These are phyloP conservation scores for Fomitopsis pulvina DNA, from an alignment of 768 basidiomycete genomes.

Conservation along the genomic window DNA sequence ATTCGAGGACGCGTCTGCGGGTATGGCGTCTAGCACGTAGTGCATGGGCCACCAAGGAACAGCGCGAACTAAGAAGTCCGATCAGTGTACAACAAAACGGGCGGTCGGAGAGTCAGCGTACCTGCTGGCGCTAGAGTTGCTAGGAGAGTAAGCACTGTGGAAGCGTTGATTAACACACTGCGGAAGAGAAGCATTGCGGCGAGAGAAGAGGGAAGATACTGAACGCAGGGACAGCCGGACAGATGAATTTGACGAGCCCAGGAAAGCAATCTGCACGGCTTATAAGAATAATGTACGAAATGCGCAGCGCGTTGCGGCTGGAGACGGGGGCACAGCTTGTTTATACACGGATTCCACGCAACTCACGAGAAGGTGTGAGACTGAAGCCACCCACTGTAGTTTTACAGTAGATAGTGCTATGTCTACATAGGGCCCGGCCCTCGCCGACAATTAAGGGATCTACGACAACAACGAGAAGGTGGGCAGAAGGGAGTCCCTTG, in stretches of 20 bases:
- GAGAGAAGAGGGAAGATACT: neutral
- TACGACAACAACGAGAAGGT: too few relatives aligned
- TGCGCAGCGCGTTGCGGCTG: constrained; percentile 1
- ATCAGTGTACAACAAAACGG: neutral
- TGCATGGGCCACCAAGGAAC: constrained; percentile 5
- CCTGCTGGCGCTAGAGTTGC: neutral
- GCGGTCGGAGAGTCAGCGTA: neutral
- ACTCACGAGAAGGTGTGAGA: neutral
- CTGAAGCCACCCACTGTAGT: too few relatives aligned
- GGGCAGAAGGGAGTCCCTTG: neutral
- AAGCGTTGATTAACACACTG: neutral
- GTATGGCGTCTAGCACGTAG: neutral
- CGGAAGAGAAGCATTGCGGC: constrained; percentile 1
- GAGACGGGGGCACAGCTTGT: neutral
- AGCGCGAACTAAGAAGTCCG: neutral
- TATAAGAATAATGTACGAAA: neutral
- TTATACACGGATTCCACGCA: neutral
- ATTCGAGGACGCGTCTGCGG: neutral
- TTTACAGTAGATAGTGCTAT: too few relatives aligned
- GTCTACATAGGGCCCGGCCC: too few relatives aligned
- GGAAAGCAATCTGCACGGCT: neutral
- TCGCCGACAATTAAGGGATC: too few relatives aligned
- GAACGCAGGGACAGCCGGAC: neutral
- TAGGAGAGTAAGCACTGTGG: neutral
- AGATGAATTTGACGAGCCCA: neutral